Conservation (phyloP, 306 rosid genomes). For the Inga laurina region DNA sequence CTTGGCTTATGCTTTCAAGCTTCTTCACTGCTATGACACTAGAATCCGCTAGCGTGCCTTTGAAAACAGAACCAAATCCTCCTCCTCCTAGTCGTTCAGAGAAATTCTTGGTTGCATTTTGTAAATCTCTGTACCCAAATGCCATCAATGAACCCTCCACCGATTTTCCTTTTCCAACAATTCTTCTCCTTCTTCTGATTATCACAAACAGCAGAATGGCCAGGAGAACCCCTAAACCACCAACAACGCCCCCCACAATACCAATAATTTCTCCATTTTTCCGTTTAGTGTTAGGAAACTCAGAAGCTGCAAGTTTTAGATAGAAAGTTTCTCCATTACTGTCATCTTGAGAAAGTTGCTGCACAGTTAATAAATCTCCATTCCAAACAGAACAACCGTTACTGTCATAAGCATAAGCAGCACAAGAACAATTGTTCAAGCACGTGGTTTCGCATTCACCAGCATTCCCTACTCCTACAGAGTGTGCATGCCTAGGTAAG, state of each 20-base stretch:
- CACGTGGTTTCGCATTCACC: constrained; percentile 55
- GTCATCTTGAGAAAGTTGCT: constrained; percentile 48
- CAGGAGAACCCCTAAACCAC: constrained; percentile 39
- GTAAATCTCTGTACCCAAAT: constrained; percentile 74
- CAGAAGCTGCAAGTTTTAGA: constrained; percentile 79
- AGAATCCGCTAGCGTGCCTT: constrained; percentile 73
- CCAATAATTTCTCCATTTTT: constrained; percentile 46
- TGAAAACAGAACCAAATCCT: constrained; percentile 91
- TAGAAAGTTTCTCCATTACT: constrained; percentile 41
- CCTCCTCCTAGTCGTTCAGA: constrained; percentile 88
- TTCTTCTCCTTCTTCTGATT: constrained; percentile 42
- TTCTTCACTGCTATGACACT: constrained; percentile 78
- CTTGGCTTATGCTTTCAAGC: constrained; percentile 81
- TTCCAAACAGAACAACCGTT: constrained; percentile 56
- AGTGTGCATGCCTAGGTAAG: constrained; percentile 35
- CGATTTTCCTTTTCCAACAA: constrained; percentile 39
- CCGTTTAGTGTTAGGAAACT: constrained; percentile 43
- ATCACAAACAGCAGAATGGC: constrained; percentile 38
- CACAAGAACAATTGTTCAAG: constrained; percentile 52
- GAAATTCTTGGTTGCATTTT: constrained; percentile 82
- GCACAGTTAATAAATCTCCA: constrained; percentile 56
- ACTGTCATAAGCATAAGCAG: constrained; percentile 54
- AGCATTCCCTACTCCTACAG: constrained; percentile 30
- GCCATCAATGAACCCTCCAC: constrained; percentile 77
- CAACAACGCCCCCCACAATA: constrained; percentile 47